phyloP scores from a whole-genome alignment of 2,329 filamentous ascomycete species.

The Clonostachys sp. region DNA sequence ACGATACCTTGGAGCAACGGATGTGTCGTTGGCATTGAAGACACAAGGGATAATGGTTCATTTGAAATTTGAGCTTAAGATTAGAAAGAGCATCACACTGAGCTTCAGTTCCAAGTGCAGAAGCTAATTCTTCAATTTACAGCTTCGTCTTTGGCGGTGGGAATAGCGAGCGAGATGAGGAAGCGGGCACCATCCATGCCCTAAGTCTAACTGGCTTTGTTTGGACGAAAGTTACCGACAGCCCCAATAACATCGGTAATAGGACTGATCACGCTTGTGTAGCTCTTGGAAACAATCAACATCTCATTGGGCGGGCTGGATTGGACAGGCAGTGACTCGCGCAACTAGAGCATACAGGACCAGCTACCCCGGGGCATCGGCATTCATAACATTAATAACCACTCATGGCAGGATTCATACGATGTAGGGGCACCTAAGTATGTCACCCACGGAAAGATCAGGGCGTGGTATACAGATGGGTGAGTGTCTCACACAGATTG shows the following conservation, averaged over 20 bases:
- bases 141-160: neutral
- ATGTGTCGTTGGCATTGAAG: neutral
- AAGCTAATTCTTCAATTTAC: neutral
- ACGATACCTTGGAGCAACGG: neutral
- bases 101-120: neutral
- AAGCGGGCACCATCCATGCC: neutral
- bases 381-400: neutral
- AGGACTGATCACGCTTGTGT: too few relatives aligned
- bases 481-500: neutral
- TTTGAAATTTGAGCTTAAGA: neutral
- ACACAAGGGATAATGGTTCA: neutral
- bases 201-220: neutral
- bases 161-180: neutral
- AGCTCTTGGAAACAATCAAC: neutral
- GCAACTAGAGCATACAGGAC: neutral
- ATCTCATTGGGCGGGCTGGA: neutral
- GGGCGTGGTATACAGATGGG: neutral
- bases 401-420: neutral
- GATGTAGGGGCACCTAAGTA: neutral
- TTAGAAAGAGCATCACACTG: too few relatives aligned
- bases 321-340: neutral
- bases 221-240: neutral
- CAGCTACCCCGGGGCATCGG: neutral
- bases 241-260: too few relatives aligned
- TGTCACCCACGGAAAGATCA: neutral